Base-by-base conservation (phyloP, 2,329 filamentous ascomycete genomes). In the Aureobasidium musti region DNA sequence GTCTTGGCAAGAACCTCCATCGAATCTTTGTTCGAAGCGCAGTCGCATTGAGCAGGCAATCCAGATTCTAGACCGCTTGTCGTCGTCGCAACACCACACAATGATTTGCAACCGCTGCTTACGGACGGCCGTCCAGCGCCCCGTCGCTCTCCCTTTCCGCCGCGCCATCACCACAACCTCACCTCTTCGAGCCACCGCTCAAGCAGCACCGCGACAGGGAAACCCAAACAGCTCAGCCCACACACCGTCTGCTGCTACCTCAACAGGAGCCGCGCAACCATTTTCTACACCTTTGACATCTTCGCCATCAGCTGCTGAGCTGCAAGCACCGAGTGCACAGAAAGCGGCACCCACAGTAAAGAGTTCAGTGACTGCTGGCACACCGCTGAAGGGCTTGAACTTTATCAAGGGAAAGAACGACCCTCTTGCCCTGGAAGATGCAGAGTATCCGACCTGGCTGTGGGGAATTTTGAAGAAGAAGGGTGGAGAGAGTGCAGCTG, bases 361-460 rank as follows among this genome's bases (percentile, higher is more conserved):
- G 68, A 78, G 77, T 67, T 83, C 82, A 33, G 88, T 89, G 72
- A 80, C 83, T 2, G 86, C 87, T 5, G 91, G 91, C 39, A 91
- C 89, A 17, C 79, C 87, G 17, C 81, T 96, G 49, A 87, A 82
- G 65, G 91, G 91, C 1, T 80, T 96, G 66, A 94, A 92, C 77
- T 94, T 90, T 78, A 78, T 88, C 73, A 95, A 95, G 81, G 86
- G 85, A 71, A 84, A 85, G 74, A 79, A 83, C 41, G 91, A 94
- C 74, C 91, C 91, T 0, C 81, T 94, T 6, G 91, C 91, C 11
- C 77, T 88, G 72, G 82, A 87, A 39, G 91, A 96, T 71, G 82
- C 87, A 26, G 89, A 90, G 69, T 96, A 96, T 78, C 91, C 91
- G 3, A 82, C 81, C 28, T 96, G 91, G 91, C 77, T 96, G 69